Base-by-base conservation (phyloP, 2,329 filamentous ascomycete genomes). In the Exophiala xenobiotica region DNA sequence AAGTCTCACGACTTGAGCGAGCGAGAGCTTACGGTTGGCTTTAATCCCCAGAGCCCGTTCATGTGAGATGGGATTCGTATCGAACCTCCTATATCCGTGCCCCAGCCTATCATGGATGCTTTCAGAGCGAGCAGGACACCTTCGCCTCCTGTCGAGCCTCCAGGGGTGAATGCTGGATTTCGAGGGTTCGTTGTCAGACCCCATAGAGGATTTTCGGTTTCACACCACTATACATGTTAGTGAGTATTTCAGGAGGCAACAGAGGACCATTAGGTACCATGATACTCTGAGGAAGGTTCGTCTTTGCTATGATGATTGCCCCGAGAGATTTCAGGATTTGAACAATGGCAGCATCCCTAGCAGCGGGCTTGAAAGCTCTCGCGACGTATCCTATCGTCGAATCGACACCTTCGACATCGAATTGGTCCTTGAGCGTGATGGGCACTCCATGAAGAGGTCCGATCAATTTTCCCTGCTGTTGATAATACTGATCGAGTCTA, bases 361-460 rank as follows among this genome's bases (percentile, higher is more conserved):
- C 50, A 1, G 78, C 78, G 0, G 78, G 78, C 1, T 71, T 63
- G 20, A 52, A 56, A 6, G 55, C 46, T 26, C 53, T 41, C 6
- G 20, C 22, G 1, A 56, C 52, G 57, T 84, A 84, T 5, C 82
- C 82, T 3, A 85, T 66, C 0, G 82, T 83, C 0, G 76, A 76
- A 46, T 84, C 79, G 3, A 75, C 64, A 1, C 78, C 81, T 51
- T 76, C 76, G 35, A 86, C 69, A 19, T 83, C 77, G 65, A 85
- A 85, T 11, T 81, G 79, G 45, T 85, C 82, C 62, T 85, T 85
- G 9, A 82, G 59, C 4, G 72, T 76, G 48, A 83, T 70, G 0
- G 79, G 79, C 2, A 82, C 64, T 0, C 78, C 80, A 63, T 80
- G 79, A 8, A 78, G 58, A 16, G 75, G 70, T 2, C 78, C 78